These are phyloP conservation scores for Liquidambar formosana DNA, from an alignment of 164 flowering plant species.

Conservation along the genomic window DNA sequence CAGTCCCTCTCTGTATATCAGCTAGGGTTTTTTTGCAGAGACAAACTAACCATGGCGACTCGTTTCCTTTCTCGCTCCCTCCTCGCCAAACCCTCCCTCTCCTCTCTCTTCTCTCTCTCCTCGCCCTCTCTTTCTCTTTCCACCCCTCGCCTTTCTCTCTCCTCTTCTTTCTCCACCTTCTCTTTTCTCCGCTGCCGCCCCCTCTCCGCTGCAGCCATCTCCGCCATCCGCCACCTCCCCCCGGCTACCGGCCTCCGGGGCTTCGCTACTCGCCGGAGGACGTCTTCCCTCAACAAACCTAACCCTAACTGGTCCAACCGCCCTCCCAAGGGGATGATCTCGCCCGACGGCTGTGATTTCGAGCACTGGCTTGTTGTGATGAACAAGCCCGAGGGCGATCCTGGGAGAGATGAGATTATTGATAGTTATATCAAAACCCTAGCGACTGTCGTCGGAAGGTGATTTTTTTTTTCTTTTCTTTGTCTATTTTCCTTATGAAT, in stretches of 20 bases:
- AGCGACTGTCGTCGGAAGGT: slow-evolving; percentile 76
- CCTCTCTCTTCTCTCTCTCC: slow-evolving; percentile 10
- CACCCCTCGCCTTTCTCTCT: slow-evolving; percentile 17
- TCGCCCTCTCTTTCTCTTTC: slow-evolving; percentile 9
- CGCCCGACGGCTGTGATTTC: slow-evolving; percentile 87
- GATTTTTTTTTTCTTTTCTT: not conserved
- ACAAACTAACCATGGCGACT: slow-evolving; percentile 30
- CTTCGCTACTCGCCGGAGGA: slow-evolving; percentile 52
- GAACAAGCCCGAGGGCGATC: slow-evolving; percentile 72
- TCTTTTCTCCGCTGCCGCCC: slow-evolving; percentile 47
- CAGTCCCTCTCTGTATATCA: not conserved
- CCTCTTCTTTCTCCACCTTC: slow-evolving; percentile 11
- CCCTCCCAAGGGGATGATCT: slow-evolving; percentile 82
- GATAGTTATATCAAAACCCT: slow-evolving; percentile 80
- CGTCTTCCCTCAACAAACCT: slow-evolving; percentile 70
- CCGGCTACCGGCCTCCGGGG: slow-evolving; percentile 22
- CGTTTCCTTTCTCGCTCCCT: slow-evolving; percentile 30
- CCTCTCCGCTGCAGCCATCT: slow-evolving; percentile 30
- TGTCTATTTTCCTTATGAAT: not conserved
- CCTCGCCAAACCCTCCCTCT: slow-evolving; percentile 17
- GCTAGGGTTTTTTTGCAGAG: slow-evolving; percentile 12
- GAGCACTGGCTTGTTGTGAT: slow-evolving; percentile 94
- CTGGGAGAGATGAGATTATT: slow-evolving; percentile 86
- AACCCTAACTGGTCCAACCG: slow-evolving; percentile 85
- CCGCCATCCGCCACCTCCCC: slow-evolving; percentile 12